Conservation (phyloP, 768 basidiomycete genomes). For the Pholiota molesta region DNA sequence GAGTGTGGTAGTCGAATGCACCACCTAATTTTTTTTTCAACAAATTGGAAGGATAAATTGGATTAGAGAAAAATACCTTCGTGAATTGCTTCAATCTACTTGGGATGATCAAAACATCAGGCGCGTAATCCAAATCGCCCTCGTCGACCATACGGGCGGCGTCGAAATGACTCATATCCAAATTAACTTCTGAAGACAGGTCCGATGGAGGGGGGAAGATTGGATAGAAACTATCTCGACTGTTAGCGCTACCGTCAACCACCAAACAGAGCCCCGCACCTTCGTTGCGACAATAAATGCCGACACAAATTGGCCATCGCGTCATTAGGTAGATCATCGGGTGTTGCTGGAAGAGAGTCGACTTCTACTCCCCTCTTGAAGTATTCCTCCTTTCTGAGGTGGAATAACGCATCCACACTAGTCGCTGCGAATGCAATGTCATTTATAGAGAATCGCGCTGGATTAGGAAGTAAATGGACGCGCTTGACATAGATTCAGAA, state of each 20-base stretch:
- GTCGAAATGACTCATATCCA: conserved; percentile 82
- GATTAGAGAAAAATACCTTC: conserved; percentile 54
- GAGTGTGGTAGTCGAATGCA: conserved; percentile 76
- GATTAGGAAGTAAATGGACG: conserved; percentile 84
- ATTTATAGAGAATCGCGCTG: conserved; percentile 83
- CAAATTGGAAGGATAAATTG: neutral
- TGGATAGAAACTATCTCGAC: conserved; percentile 83
- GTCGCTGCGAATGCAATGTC: conserved; percentile 76
- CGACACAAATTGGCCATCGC: conserved; percentile 78
- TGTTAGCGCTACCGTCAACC: conserved; percentile 1
- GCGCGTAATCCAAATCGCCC: conserved; percentile 52
- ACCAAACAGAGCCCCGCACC: conserved; percentile 42
- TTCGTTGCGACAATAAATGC: conserved; percentile 85
- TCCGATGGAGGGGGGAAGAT: conserved; percentile 86
- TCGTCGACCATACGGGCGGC: conserved; percentile 40
- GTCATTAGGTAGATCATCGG: conserved; percentile 60
- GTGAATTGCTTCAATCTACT: conserved; percentile 89
- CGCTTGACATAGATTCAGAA: conserved; percentile 46
- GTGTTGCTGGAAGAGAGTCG: conserved; percentile 43
- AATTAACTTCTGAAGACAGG: conserved; percentile 77
- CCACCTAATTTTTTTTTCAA: conserved; percentile 48
- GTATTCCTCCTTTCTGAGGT: conserved; percentile 84
- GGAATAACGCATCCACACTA: conserved; percentile 90
- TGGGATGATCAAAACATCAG: conserved; percentile 86
- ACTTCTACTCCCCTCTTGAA: conserved; percentile 68